Conservation (phyloP, 306 rosid species). For the Acacia crassicarpa region DNA sequence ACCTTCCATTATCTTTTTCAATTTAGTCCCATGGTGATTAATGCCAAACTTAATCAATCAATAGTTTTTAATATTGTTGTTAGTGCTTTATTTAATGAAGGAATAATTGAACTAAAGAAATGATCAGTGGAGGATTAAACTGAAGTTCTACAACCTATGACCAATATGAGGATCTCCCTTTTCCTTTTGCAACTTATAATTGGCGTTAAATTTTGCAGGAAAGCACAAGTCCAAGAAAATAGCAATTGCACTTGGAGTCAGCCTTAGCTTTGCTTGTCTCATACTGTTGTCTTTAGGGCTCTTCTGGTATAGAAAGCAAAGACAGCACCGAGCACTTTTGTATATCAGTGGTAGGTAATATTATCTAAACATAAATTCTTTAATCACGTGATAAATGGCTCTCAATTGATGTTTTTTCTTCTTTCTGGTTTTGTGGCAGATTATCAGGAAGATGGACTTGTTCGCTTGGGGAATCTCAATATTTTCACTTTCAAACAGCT, state of each 20-base stretch:
- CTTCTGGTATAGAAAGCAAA: slow-evolving; percentile 66
- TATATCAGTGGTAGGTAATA: slow-evolving; percentile 62
- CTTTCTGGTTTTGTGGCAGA: slow-evolving; percentile 45
- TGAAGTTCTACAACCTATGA: neutral
- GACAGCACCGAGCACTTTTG: slow-evolving; percentile 56
- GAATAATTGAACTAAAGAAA: neutral
- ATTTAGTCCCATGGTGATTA: neutral
- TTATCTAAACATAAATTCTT: slow-evolving; percentile 10
- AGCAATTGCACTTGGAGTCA: slow-evolving; percentile 82
- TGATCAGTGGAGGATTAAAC: neutral
- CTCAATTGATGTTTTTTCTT: neutral
- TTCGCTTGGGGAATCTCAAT: slow-evolving; percentile 83
- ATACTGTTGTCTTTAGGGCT: slow-evolving; percentile 51
- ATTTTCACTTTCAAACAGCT: slow-evolving; percentile 82
- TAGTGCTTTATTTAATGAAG: neutral
- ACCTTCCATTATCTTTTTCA: neutral
- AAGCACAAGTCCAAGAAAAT: slow-evolving; percentile 61
- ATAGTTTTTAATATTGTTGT: neutral
- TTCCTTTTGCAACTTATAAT: neutral
- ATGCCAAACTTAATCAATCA: neutral
- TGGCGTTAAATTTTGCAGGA: slow-evolving; percentile 35
- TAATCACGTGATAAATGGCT: slow-evolving; percentile 6
- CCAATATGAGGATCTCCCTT: neutral
- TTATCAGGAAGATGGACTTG: slow-evolving; percentile 75
- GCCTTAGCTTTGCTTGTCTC: slow-evolving; percentile 65